Evolutionary conservation across 352 stramenopile genomes (phyloP).

Genomic region (Aphanomyces invadans): DNA sequence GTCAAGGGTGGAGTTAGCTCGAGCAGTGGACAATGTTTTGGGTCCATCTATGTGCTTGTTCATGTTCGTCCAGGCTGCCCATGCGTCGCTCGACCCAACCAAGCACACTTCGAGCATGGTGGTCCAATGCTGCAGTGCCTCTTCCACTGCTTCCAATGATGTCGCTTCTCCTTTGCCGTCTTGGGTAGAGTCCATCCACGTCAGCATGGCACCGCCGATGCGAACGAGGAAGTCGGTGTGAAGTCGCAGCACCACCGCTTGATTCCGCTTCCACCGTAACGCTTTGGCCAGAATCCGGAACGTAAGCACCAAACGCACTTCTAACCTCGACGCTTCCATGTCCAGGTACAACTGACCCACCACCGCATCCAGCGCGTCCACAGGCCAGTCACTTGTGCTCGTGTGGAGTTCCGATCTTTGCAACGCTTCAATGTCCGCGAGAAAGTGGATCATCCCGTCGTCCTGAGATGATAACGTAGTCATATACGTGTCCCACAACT

Average conservation of each 20-base stretch:
- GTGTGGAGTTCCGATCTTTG: neutral
- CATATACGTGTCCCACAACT: neutral
- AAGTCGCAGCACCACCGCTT: slow-evolving; percentile 5
- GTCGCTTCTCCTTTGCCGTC: neutral
- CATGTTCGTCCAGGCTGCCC: slow-evolving; percentile 8
- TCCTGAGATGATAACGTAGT: neutral
- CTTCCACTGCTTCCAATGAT: neutral
- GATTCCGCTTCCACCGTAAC: slow-evolving; percentile 19
- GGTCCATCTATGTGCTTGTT: too few species aligned
- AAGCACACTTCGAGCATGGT: slow-evolving; percentile 19
- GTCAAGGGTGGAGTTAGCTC: too few species aligned
- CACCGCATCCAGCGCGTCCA: slow-evolving; percentile 5
- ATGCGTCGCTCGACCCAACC: slow-evolving; percentile 9
- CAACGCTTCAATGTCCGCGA: slow-evolving; percentile 9
- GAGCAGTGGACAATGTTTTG: too few species aligned
- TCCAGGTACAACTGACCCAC: neutral
- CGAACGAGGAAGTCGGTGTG: neutral
- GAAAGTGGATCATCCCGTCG: neutral
- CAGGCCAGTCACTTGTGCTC: slow-evolving; percentile 18
- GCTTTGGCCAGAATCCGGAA: slow-evolving; percentile 12
- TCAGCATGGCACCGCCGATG: neutral
- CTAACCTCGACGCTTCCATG: neutral
- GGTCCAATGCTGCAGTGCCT: neutral
- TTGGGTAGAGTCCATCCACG: neutral
- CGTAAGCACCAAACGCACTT: neutral